These are phyloP conservation scores for Astrephomene gubernaculifera DNA, from an alignment of 139 green algal species.

Conservation along the genomic window DNA sequence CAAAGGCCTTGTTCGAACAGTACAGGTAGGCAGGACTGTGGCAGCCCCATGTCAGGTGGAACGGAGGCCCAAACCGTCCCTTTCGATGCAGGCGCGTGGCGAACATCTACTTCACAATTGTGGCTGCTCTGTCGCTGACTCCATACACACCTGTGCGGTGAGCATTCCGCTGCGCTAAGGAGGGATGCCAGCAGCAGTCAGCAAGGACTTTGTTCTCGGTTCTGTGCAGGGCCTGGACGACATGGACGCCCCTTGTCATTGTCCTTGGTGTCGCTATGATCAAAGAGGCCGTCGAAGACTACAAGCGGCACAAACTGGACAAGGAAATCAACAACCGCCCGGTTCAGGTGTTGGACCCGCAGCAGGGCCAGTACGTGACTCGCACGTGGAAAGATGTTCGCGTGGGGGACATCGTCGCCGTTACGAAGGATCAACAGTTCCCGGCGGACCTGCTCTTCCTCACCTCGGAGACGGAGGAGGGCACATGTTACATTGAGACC, in stretches of 20 bases:
- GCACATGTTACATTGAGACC: slow-evolving; percentile 89
- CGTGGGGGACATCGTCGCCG: slow-evolving; percentile 77
- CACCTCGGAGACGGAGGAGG: slow-evolving; percentile 71
- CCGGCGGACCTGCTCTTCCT: slow-evolving; percentile 91
- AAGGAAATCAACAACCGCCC: slow-evolving; percentile 76
- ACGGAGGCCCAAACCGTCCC: not conserved
- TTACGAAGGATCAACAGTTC: slow-evolving; percentile 76
- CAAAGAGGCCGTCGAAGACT: slow-evolving; percentile 87
- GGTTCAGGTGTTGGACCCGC: slow-evolving; percentile 67
- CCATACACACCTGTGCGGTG: slow-evolving; percentile 67
- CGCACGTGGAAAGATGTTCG: slow-evolving; percentile 70
- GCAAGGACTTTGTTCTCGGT: not conserved
- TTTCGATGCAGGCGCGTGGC: slow-evolving; percentile 69
- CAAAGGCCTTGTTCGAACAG: slow-evolving; percentile 80
- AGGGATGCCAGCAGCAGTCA: not conserved
- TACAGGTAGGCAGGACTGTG: slow-evolving; percentile 59
- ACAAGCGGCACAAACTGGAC: slow-evolving; percentile 81
- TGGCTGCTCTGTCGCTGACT: slow-evolving; percentile 78
- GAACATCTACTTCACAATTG: slow-evolving; percentile 86
- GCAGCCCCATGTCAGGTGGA: too few species aligned
- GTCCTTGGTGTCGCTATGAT: slow-evolving; percentile 82
- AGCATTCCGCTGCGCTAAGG: slow-evolving; percentile 4
- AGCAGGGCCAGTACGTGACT: slow-evolving; percentile 31
- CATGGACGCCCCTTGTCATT: slow-evolving; percentile 73
- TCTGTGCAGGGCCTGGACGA: slow-evolving; percentile 63